phyloP scores from a whole-genome alignment of 305 asterid genomes.

The Fraxinus nigra region DNA sequence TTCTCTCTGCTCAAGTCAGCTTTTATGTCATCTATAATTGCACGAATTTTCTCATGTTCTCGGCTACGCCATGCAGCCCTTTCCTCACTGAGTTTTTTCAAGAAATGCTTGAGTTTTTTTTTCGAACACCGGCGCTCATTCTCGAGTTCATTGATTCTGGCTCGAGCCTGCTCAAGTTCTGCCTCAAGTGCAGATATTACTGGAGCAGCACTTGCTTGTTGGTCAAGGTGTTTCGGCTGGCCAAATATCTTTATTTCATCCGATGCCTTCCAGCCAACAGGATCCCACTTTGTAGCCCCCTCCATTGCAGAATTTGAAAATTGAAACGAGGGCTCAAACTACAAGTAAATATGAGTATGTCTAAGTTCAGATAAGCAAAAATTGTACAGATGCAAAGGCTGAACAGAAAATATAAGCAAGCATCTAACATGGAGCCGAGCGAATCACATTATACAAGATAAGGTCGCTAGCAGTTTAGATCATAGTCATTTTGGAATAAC shows the following conservation, averaged over 20 bases:
- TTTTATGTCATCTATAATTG: slow-evolving; percentile 72
- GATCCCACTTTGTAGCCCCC: slow-evolving; percentile 98
- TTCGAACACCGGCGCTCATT: slow-evolving; percentile 68
- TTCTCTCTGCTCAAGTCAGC: slow-evolving; percentile 65
- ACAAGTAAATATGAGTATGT: slow-evolving; percentile 18
- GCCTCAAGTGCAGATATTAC: slow-evolving; percentile 60
- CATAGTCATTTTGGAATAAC: background rate
- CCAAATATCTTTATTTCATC: slow-evolving; percentile 43
- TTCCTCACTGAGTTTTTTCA: slow-evolving; percentile 83
- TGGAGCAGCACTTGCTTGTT: slow-evolving; percentile 39
- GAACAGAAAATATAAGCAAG: background rate
- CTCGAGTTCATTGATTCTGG: slow-evolving; percentile 74
- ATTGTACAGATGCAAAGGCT: background rate
- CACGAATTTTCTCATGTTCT: slow-evolving; percentile 92
- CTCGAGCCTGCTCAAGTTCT: slow-evolving; percentile 75
- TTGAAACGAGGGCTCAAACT: slow-evolving; percentile 57
- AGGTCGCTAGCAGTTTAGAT: background rate
- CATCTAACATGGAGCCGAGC: background rate
- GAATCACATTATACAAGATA: background rate
- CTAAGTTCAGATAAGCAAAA: slow-evolving; percentile 18
- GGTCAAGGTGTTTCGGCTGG: slow-evolving; percentile 38
- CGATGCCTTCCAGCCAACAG: slow-evolving; percentile 52
- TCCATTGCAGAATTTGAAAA: slow-evolving; percentile 69
- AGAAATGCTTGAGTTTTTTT: slow-evolving; percentile 85
- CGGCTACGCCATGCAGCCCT: slow-evolving; percentile 77